A percentile compares a stretch with the other conserved stretches of the same genome.
Evolutionary conservation across 768 basidiomycete species (phyloP).

Genomic region (Suillus lakei): DNA sequence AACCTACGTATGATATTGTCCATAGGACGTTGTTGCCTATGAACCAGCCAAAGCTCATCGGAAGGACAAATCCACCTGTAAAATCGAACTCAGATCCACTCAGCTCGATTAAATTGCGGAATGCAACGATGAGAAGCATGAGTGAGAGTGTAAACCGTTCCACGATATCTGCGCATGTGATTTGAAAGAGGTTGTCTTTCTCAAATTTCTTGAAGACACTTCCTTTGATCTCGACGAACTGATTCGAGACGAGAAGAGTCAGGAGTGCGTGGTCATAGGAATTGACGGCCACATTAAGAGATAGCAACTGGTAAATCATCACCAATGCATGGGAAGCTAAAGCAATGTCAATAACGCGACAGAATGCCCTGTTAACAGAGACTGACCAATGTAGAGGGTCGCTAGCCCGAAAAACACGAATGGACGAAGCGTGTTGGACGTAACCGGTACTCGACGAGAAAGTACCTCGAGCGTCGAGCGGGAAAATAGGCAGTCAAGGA

Average conservation of each 20-base stretch:
- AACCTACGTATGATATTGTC: conserved; percentile 87
- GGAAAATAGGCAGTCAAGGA: conserved; percentile 95
- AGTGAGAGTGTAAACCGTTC: conserved; percentile 92
- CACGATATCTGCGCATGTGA: conserved; percentile 98
- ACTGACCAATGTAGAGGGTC: conserved; percentile 79
- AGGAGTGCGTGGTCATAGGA: conserved; percentile 96
- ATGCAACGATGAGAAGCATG: conserved; percentile 90
- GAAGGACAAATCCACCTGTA: conserved; percentile 69
- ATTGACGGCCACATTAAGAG: conserved; percentile 97
- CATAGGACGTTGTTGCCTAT: conserved; percentile 78
- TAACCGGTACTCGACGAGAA: conserved; percentile 63
- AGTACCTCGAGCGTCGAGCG: conserved; percentile 83
- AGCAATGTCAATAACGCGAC: not conserved
- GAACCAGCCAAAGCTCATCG: conserved; percentile 86
- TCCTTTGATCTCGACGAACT: conserved; percentile 99
- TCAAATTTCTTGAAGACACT: conserved; percentile 99
- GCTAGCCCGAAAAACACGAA: conserved; percentile 85
- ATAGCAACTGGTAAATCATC: conserved; percentile 93
- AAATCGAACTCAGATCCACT: conserved; percentile 89
- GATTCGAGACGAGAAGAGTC: conserved; percentile 93
- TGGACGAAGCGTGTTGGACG: conserved; percentile 74
- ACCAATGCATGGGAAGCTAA: conserved; percentile 90
- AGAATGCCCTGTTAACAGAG: not conserved
- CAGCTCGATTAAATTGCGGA: conserved; percentile 94
- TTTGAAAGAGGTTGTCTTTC: conserved; percentile 98